Conservation (phyloP, 106 monocot genomes). For the Dactylorhiza incarnata region DNA sequence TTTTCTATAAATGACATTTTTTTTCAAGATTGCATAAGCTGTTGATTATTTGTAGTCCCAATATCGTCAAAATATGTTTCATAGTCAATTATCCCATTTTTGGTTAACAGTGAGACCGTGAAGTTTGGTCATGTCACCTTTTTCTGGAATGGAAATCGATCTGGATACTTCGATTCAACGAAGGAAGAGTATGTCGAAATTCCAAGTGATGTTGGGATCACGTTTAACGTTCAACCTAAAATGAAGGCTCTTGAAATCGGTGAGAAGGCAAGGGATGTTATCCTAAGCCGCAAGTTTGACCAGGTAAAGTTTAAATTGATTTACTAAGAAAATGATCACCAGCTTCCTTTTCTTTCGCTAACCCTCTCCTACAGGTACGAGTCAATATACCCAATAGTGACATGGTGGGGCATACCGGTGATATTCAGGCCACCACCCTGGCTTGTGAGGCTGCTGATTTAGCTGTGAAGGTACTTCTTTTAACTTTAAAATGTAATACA, state of each 20-base stretch:
- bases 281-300: slow-evolving; percentile 73
- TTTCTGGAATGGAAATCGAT: slow-evolving; percentile 94
- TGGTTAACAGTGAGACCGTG: slow-evolving; percentile 59
- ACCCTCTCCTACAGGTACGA: slow-evolving; percentile 17
- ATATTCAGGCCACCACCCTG: slow-evolving; percentile 78
- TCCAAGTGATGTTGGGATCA: slow-evolving; percentile 80
- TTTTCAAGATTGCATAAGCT: no score
- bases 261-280: slow-evolving; percentile 72
- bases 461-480: slow-evolving; percentile 60
- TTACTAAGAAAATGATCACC: neutral
- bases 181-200: slow-evolving; percentile 89
- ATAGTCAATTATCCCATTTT: neutral
- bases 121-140: slow-evolving; percentile 96
- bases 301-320: slow-evolving; percentile 24
- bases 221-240: slow-evolving; percentile 73
- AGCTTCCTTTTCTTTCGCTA: neutral
- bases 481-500: no score
- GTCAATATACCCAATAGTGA: slow-evolving; percentile 76
- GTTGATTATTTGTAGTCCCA: no score
- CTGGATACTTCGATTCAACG: slow-evolving; percentile 59
- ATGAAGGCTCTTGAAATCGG: slow-evolving; percentile 87
- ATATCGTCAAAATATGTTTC: neutral
- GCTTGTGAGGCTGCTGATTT: slow-evolving; percentile 75
- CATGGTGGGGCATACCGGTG: slow-evolving; percentile 96
- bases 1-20: no score